These are phyloP conservation scores for Periglandula ipomoeae DNA, from an alignment of 2,329 filamentous ascomycete genomes.

Conservation along the genomic window DNA sequence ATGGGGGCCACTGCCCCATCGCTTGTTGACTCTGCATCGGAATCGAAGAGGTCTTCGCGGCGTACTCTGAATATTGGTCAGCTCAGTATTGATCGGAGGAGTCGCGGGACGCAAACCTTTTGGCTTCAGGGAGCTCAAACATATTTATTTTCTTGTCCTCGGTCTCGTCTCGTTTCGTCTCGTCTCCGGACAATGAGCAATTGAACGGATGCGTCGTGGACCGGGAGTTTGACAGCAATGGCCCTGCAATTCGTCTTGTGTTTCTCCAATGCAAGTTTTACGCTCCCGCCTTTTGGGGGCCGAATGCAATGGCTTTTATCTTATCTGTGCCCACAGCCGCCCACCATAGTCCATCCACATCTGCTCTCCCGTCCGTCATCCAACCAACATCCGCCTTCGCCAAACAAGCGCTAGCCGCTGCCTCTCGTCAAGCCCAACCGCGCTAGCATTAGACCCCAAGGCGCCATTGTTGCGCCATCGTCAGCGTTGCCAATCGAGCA, in stretches of 20 bases:
- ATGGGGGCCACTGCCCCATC: conserved; percentile 22
- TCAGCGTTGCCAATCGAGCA: background rate
- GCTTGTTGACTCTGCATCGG: conserved; percentile 18
- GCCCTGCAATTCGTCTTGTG: too few species aligned
- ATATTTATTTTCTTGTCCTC: too few species aligned
- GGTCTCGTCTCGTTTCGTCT: background rate
- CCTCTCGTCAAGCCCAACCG: background rate
- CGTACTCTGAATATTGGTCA: conserved; percentile 34
- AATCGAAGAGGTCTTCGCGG: conserved; percentile 41
- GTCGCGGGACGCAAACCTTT: conserved; percentile 16
- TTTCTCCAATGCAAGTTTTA: too few species aligned
- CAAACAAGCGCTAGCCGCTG: background rate
- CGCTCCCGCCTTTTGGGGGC: too few species aligned
- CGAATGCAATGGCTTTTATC: background rate
- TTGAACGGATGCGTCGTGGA: background rate
- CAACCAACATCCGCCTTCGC: conserved; percentile 4
- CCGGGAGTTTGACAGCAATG: background rate
- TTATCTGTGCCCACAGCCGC: background rate
- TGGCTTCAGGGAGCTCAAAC: conserved; percentile 22
- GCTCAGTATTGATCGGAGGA: background rate
- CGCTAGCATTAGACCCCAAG: background rate
- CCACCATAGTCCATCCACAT: background rate
- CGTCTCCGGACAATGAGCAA: background rate
- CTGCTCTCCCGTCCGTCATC: too few species aligned
- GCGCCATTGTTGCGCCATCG: background rate